Evolutionary conservation across 257 asterid species (phyloP).

Genomic region (Vinca minor): DNA sequence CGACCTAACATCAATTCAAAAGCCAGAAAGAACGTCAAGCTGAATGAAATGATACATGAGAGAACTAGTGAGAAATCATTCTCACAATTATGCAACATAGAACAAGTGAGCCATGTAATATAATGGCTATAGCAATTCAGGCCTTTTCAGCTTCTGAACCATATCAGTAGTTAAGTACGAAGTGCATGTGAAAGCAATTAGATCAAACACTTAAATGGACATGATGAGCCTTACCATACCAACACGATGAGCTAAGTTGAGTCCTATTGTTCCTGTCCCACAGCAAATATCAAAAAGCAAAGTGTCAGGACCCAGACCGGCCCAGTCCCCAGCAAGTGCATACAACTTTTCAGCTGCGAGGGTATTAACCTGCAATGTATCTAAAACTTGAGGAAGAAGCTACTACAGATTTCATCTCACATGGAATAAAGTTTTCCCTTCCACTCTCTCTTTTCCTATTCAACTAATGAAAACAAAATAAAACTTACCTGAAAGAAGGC

Average conservation of each 20-base stretch:
- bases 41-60: not conserved
- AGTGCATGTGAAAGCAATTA: not conserved
- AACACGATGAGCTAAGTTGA: conserved; percentile 83
- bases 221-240: conserved; percentile 82
- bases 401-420: conserved; percentile 1
- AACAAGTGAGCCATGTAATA: not conserved
- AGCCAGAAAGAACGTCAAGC: conserved; percentile 15
- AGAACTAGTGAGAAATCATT: not conserved
- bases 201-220: conserved; percentile 20
- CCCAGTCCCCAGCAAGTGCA: conserved; percentile 98
- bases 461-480: not conserved
- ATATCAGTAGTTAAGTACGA: not conserved
- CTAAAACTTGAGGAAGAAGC: conserved; percentile 9
- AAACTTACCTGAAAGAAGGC: conserved; percentile 89
- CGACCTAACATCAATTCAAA: conserved; percentile 55
- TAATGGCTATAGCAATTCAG: not conserved
- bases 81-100: not conserved
- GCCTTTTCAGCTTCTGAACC: not conserved
- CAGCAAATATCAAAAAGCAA: conserved; percentile 93
- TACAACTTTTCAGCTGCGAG: conserved; percentile 94
- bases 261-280: conserved; percentile 97
- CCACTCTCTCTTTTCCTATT: not conserved
- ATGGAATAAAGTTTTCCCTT: not conserved
- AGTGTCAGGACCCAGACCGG: conserved; percentile 79
- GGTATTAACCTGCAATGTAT: conserved; percentile 71